Evolutionary conservation across 306 rosid genomes (phyloP), one percentile per base, ranked within the genome.

Genomic region (Vicia sativa): DNA sequence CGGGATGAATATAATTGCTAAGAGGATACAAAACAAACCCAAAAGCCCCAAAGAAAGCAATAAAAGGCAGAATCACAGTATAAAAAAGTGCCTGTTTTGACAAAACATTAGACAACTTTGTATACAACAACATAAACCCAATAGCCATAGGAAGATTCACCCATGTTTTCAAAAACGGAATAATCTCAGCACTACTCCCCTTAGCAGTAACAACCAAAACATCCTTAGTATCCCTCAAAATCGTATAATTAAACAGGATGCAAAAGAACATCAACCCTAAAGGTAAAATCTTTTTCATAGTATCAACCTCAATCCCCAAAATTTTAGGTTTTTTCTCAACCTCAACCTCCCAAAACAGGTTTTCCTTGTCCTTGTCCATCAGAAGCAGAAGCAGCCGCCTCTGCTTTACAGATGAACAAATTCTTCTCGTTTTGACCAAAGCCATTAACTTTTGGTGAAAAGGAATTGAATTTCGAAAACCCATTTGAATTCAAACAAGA

Each of bases 161-260:
- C 96, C 98, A 92, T 13, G 96, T 89, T 65, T 92, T 92, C 39
- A 92, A 73, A 72, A 92, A 92, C 6, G 96, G 98, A 13, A 92
- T 92, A 79, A 89, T 92, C 89, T 92, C 98, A 0, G 98, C 96
- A 74, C 96, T 89, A 65, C 98, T 92, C 28, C 98, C 98, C 55
- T 71, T 83, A 3, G 98, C 96, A n/a, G 98, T 92, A 2, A 92
- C 80, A 67, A 92, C 98, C 60, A 92, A 62, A 9, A 92, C 98
- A 73, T 89, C 98, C 59, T 89, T 92, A 0, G 98, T 92, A 69
- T 92, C 98, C 62, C 96, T 80, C 2, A 92, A 89, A 62, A 92
- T 92, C 4, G 98, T 92, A 53, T 92, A 92, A n/a, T 92, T 89
- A 70, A 92, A 92, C 39, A 92, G 86, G 71, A 92, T 92, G 56